Conservation (phyloP, 306 rosid species). For the Pyrus betulifolia region DNA sequence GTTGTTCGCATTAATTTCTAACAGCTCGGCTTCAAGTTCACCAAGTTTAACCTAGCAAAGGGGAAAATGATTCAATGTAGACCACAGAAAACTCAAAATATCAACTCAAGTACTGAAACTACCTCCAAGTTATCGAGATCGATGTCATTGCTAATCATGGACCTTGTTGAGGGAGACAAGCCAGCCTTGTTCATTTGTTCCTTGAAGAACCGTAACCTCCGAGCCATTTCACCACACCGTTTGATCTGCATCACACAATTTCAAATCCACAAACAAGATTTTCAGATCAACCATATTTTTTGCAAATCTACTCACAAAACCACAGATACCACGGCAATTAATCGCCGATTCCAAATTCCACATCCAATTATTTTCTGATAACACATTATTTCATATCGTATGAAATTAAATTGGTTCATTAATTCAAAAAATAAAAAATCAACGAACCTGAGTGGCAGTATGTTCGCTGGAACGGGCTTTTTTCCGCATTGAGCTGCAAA, state of each 20-base stretch:
- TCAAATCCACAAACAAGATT: not conserved
- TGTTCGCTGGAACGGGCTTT: conserved; percentile 72
- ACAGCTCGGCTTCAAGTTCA: conserved; percentile 71
- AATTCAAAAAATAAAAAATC: not conserved
- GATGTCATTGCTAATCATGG: conserved; percentile 17
- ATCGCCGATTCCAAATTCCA: not conserved
- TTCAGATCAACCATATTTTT: not conserved
- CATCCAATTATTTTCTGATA: not conserved
- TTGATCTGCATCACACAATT: conserved; percentile 34
- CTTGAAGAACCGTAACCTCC: conserved; percentile 57
- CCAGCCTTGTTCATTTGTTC: conserved; percentile 73
- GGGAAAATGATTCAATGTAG: conserved; percentile 1
- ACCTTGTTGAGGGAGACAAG: conserved; percentile 30
- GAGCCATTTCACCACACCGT: conserved; percentile 80
- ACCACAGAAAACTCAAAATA: not conserved
- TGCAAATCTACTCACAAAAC: not conserved
- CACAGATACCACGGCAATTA: not conserved
- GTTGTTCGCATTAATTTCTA: conserved; percentile 62
- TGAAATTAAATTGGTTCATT: not conserved
- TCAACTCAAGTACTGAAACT: conserved; percentile 10
- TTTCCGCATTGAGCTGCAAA: conserved; percentile 62
- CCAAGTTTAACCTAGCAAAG: conserved; percentile 50
- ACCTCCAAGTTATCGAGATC: conserved; percentile 79
- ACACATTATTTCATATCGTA: not conserved
- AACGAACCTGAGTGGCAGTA: conserved; percentile 73